Conservation (phyloP, 176 grass and related monocot species). For the Pharus latifolius region DNA sequence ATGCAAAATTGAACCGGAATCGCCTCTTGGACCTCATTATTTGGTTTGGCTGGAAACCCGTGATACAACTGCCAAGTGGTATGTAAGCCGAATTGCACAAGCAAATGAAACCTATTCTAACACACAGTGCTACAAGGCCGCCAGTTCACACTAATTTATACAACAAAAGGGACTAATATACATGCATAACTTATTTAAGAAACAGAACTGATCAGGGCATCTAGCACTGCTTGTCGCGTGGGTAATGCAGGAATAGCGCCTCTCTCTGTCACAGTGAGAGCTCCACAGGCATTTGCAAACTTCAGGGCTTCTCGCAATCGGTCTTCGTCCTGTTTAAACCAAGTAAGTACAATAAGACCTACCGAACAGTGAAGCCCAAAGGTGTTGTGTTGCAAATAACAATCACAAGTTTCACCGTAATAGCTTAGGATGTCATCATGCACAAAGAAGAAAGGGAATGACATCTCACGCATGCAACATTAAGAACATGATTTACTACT, state of each 20-base stretch:
- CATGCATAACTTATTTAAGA: constrained; percentile 12
- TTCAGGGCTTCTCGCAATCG: constrained; percentile 68
- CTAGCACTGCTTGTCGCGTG: constrained; percentile 63
- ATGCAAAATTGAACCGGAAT: not conserved
- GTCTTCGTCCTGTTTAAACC: constrained; percentile 57
- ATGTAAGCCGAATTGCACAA: not conserved
- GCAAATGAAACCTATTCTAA: not conserved
- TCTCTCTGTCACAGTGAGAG: constrained; percentile 74
- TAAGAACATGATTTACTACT: too few relatives aligned
- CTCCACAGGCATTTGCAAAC: constrained; percentile 84
- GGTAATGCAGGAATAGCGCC: constrained; percentile 83
- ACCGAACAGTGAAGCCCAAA: not conserved
- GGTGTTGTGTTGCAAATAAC: not conserved
- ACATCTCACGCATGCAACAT: too few relatives aligned
- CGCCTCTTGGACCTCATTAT: constrained; percentile 12
- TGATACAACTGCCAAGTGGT: not conserved
- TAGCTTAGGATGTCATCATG: not conserved
- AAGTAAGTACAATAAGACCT: not conserved
- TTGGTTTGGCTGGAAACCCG: not conserved
- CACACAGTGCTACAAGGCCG: not conserved
- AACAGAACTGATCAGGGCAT: constrained; percentile 39
- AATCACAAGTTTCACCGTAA: not conserved
- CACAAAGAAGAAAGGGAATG: not conserved
- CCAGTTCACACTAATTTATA: not conserved
- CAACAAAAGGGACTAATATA: not conserved